Base-by-base conservation (phyloP, 208 protist genomes). In the Leishmania arabica region DNA sequence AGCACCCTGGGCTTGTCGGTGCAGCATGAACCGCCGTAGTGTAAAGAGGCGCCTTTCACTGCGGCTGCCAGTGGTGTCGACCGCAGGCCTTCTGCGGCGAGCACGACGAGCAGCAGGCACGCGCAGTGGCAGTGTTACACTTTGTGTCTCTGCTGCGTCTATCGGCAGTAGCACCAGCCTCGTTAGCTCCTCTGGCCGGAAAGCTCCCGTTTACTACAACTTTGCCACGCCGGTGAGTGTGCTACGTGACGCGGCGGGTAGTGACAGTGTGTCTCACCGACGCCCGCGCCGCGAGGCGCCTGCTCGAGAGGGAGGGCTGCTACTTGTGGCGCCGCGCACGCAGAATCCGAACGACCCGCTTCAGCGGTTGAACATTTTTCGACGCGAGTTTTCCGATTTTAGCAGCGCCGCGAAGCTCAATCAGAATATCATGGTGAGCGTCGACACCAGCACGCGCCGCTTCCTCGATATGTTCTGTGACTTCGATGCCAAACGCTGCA, bases 401-500 rank as follows among this genome's bases (percentile, higher is more conserved):
- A 47, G 21, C 70, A 21, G 75, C 51, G 2, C 65, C 9, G 17
- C 37, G 2, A 81, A 60, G 31, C 2, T 27, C 2, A 54, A 8
- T 17, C 21, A 77, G n/a, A 37, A 75, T 75, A 45, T 89, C 47
- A 60, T 75, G 40, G 71, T 96, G 42, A 94, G 89, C 74, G 84
- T 97, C 2, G 92, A 97, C 81, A 86, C 94, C 0, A 77, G 86
- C 8, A 27, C 89, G 1, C 93, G 93, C 71, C 89, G 88, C 4
- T 93, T 96, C 76, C 42, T 87, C n/a, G 95, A 96, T 45, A 80
- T 92, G 80, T 97, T 97, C 80, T 89, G 84, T 76, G 93, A 97
- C 73, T 95, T 88, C 79, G 93, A 95, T 13, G 79, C 77, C 11
- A 93, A 92, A 72, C 91, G 93, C 7, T 97, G 95, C 79, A 95